A percentile compares a stretch with the other conserved stretches of the same genome.
Evolutionary conservation across 352 stramenopile genomes (phyloP).

Genomic region (Globisporangium sylvaticum): DNA sequence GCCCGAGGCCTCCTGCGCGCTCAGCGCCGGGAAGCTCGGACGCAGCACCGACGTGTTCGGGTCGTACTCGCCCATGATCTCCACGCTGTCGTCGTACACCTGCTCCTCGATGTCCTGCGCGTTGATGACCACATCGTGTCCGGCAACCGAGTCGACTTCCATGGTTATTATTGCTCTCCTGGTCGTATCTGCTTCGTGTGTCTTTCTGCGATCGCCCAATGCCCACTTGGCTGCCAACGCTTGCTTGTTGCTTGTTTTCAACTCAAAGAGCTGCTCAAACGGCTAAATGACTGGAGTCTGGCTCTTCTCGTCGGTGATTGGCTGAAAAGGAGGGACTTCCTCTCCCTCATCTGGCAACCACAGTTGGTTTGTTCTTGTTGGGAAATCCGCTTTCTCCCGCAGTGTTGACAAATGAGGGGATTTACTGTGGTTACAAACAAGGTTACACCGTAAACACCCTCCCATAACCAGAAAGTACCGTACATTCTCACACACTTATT

Average conservation of each 20-base stretch:
- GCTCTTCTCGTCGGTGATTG: slow-evolving; percentile 22
- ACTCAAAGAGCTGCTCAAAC: slow-evolving; percentile 5
- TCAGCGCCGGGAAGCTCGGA: slow-evolving; percentile 76
- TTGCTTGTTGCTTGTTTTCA: background rate
- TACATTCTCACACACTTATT: slow-evolving; percentile 20
- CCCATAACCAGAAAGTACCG: background rate
- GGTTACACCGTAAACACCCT: background rate
- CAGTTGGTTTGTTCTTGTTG: too few species aligned
- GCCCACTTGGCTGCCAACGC: background rate
- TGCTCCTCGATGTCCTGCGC: slow-evolving; percentile 46
- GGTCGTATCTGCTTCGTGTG: background rate
- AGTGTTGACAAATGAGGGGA: background rate
- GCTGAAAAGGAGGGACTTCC: slow-evolving; percentile 12
- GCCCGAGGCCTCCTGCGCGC: slow-evolving; percentile 61
- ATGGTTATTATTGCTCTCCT: slow-evolving; percentile 24
- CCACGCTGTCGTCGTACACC: slow-evolving; percentile 44
- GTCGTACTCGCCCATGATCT: slow-evolving; percentile 47
- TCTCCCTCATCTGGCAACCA: background rate
- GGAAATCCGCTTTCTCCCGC: too few species aligned
- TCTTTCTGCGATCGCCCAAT: slow-evolving; percentile 7
- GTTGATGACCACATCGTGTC: slow-evolving; percentile 60
- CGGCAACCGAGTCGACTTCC: slow-evolving; percentile 67
- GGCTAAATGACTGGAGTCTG: slow-evolving; percentile 46
- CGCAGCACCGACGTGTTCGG: slow-evolving; percentile 26
- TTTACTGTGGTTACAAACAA: background rate